Base-by-base conservation (phyloP, 2,329 filamentous ascomycete genomes). In the Fusarium illudens region DNA sequence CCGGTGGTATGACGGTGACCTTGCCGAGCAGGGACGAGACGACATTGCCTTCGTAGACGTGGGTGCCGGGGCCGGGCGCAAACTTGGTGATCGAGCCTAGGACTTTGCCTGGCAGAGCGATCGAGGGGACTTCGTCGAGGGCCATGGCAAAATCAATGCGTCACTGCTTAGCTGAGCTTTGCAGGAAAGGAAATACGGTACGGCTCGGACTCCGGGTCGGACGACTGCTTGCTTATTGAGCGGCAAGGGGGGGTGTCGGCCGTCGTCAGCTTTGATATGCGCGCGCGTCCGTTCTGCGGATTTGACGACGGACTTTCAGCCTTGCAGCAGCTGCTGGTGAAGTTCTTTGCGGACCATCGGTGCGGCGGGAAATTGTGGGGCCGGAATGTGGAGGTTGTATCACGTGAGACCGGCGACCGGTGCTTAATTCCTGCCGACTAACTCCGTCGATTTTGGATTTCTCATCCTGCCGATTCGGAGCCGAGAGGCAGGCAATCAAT, bases 11-110 rank as follows among this genome's bases (percentile, higher is more conserved):
- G 62, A 90, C 80, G 60, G 84, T 79, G 66, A 95, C 87, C 37
- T 86, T 86, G 49, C 94, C 95, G 51, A 94, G 87, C 65, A 97
- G 89, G 19, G 94, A 97, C 62, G 94, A 90, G 78, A 91, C 91
- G 71, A 97, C 87, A 61, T 90, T 87, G 66, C 88, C 84, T 67
- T 91, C 84, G 80, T 93, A 86, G 69, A 97, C 84, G 79, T 98
- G 93, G 0, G 94, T 97, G 69, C 95, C 96, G 11, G 92, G 84
- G 13, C 95, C 95, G 27, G 93, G 86, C 37, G 85, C 80, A 79
- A 91, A 94, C 70, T 88, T 87, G 58, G 86, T 83, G 17, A 84
- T 80, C 17, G 90, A 81, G 29, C 92, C 94, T 37, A 99, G 87
- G 46, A 89, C 82, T 77, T 96, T 92, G 76, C 96, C 96, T 11